Percentiles rank a stretch among this genome's conserved stretches.
Evolutionary conservation across 2,329 filamentous ascomycete species (phyloP).

Genomic region (Septoria linicola): DNA sequence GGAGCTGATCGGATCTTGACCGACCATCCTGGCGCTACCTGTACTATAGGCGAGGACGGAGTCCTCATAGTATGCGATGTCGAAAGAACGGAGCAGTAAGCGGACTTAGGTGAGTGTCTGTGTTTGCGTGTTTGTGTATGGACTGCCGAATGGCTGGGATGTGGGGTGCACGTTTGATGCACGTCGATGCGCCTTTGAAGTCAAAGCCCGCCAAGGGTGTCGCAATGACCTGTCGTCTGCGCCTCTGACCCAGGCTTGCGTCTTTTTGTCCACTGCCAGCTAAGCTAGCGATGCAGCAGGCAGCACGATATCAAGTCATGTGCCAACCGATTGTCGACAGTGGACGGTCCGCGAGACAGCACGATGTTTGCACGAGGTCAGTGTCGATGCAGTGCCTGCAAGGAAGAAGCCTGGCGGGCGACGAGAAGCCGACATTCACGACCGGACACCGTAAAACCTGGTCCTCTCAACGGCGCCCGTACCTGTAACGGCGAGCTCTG

Average conservation of each 20-base stretch:
- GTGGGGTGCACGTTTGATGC: not conserved
- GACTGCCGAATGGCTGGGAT: constrained; percentile 5
- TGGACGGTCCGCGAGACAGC: not conserved
- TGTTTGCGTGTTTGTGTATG: constrained; percentile 2
- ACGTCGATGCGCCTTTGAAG: constrained; percentile 8
- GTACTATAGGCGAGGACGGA: constrained; percentile 2
- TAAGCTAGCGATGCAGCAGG: constrained; percentile 3
- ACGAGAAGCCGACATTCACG: not conserved
- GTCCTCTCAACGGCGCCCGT: not conserved
- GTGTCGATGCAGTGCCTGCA: not conserved
- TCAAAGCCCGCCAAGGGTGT: constrained; percentile 5
- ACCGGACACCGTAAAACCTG: not conserved
- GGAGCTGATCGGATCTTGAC: constrained; percentile 9
- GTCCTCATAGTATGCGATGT: constrained; percentile 6
- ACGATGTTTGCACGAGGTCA: not conserved
- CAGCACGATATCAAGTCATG: not conserved
- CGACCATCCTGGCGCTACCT: constrained; percentile 10
- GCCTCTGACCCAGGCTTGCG: constrained; percentile 4
- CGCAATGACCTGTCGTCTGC: constrained; percentile 1
- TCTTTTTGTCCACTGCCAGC: not conserved
- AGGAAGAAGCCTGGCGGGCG: not conserved
- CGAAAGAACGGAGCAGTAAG: not conserved
- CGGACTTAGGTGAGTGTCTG: not conserved
- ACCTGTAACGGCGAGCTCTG: not conserved
- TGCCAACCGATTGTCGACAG: not conserved